Evolutionary conservation across 306 rosid species (phyloP).

Genomic region (Cucumis cinereus): DNA sequence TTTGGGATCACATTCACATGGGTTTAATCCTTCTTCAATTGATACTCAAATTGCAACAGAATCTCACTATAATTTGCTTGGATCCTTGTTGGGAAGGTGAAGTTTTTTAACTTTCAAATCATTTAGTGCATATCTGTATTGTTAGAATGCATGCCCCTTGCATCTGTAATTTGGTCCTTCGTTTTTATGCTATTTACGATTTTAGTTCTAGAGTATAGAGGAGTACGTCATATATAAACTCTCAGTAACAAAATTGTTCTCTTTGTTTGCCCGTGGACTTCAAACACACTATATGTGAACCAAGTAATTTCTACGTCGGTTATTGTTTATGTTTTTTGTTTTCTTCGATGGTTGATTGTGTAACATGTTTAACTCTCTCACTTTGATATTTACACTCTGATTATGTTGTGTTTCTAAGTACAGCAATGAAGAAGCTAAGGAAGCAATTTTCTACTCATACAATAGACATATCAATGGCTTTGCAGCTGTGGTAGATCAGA

Average conservation of each 20-base stretch:
- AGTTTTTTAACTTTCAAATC: background rate
- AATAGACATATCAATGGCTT: slow-evolving; percentile 41
- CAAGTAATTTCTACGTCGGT: no score
- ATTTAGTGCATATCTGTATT: no score
- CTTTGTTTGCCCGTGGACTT: no score
- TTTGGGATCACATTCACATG: slow-evolving; percentile 47
- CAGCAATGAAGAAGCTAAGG: slow-evolving; percentile 34
- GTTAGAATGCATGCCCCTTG: no score
- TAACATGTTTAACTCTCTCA: background rate
- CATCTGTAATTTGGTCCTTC: no score
- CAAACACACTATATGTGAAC: no score
- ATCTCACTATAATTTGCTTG: slow-evolving; percentile 28
- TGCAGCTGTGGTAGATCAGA: slow-evolving; percentile 35
- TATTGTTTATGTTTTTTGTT: no score
- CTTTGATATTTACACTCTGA: background rate
- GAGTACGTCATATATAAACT: no score
- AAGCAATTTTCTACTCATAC: slow-evolving; percentile 36
- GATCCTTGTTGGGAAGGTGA: slow-evolving; percentile 35
- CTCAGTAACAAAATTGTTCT: no score
- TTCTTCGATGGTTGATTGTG: no score
- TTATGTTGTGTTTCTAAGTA: background rate
- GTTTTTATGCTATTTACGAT: no score
- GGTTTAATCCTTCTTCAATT: slow-evolving; percentile 20
- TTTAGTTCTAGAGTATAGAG: no score
- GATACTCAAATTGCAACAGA: slow-evolving; percentile 19